Evolutionary conservation across 495 filamentous ascomycete species (phyloP).

Genomic region (Penicillium desertorum): DNA sequence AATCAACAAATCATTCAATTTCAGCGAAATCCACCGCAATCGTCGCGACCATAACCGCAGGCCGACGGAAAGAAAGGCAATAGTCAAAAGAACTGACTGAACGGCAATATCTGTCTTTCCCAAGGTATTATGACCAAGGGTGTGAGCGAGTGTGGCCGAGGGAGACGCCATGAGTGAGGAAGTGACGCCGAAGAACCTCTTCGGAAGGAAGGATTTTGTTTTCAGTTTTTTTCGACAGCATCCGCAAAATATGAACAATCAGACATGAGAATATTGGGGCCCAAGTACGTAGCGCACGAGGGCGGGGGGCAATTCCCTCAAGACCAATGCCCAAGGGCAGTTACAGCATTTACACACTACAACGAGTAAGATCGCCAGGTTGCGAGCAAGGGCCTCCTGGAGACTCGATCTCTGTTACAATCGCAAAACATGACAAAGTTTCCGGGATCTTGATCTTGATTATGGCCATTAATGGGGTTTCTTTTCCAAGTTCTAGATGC

Average conservation of each 20-base stretch:
- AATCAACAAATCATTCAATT: slow-evolving; percentile 26
- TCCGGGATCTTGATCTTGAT: background rate
- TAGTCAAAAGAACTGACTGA: slow-evolving; percentile 21
- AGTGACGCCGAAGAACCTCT: slow-evolving; percentile 3
- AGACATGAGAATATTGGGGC: background rate
- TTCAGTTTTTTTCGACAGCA: slow-evolving; percentile 1
- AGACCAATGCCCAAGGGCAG: slow-evolving; percentile 1
- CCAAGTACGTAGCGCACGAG: background rate
- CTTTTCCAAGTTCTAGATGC: background rate
- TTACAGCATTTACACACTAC: slow-evolving; percentile 7
- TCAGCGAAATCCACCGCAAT: slow-evolving; percentile 10
- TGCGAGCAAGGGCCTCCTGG: background rate
- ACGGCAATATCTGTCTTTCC: slow-evolving; percentile 28
- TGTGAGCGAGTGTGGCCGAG: slow-evolving; percentile 15
- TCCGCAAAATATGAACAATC: slow-evolving; percentile 1
- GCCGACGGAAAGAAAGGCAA: slow-evolving; percentile 16
- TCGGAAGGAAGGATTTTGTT: background rate
- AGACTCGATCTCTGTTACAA: background rate
- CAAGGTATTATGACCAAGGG: slow-evolving; percentile 28
- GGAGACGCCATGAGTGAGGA: slow-evolving; percentile 18
- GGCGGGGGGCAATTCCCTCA: slow-evolving; percentile 4
- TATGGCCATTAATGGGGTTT: background rate
- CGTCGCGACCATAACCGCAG: slow-evolving; percentile 27
- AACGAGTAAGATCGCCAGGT: slow-evolving; percentile 11
- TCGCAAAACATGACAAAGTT: slow-evolving; percentile 2